phyloP scores from a whole-genome alignment of 1,284 basidiomycete species.

The Tetrapyrgos nigripes region DNA sequence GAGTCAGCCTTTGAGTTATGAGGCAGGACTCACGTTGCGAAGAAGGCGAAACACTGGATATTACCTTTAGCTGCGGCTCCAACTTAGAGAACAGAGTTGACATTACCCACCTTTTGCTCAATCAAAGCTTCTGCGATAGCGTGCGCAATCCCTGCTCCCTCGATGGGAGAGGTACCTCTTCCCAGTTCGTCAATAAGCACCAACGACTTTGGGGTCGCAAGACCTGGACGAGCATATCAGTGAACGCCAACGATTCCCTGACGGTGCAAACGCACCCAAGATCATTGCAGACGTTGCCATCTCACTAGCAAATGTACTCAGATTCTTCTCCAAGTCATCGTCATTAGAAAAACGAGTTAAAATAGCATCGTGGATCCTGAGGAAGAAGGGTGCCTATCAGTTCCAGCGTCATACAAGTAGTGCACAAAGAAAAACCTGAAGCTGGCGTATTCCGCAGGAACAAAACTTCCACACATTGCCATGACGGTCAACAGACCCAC shows the following conservation, averaged over 20 bases:
- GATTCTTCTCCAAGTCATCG: slow-evolving; percentile 84
- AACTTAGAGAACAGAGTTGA: background rate
- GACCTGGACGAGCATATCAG: slow-evolving; percentile 49
- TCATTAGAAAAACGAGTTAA: slow-evolving; percentile 92
- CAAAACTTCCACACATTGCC: slow-evolving; percentile 90
- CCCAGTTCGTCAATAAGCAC: slow-evolving; percentile 93
- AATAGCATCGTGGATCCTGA: slow-evolving; percentile 81
- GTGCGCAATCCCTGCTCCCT: slow-evolving; percentile 90
- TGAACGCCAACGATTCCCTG: background rate
- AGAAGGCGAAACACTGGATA: slow-evolving; percentile 83
- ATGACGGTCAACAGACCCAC: slow-evolving; percentile 85
- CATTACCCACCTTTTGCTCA: slow-evolving; percentile 61
- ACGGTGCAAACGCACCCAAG: slow-evolving; percentile 52
- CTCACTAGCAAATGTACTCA: slow-evolving; percentile 94
- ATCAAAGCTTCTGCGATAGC: slow-evolving; percentile 92
- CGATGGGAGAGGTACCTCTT: slow-evolving; percentile 84
- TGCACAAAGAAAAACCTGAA: slow-evolving; percentile 59
- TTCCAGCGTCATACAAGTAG: background rate
- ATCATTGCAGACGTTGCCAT: slow-evolving; percentile 93
- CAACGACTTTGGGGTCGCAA: slow-evolving; percentile 78
- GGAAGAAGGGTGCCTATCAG: background rate
- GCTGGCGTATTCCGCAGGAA: slow-evolving; percentile 90
- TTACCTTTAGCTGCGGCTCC: background rate
- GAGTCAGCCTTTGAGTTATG: background rate
- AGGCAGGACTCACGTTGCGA: slow-evolving; percentile 73